Evolutionary conservation across 495 filamentous ascomycete species (phyloP).

Genomic region (Apiosordaria backusii): DNA sequence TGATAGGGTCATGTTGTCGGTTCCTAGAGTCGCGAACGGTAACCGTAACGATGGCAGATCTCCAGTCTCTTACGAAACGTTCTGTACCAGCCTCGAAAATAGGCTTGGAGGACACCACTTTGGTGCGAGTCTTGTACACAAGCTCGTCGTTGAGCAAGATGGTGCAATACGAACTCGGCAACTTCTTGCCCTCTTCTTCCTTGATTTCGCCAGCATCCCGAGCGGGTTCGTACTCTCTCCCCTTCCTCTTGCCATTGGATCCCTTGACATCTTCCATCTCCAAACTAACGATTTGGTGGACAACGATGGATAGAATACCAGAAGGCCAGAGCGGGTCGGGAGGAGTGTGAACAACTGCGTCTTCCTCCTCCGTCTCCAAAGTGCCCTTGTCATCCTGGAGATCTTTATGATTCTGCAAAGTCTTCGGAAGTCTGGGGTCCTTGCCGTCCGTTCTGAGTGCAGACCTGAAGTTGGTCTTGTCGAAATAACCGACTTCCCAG

Average conservation of each 20-base stretch:
- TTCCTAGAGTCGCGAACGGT: constrained; percentile 84
- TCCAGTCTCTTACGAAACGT: constrained; percentile 92
- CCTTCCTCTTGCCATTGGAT: constrained; percentile 64
- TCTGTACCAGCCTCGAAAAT: constrained; percentile 97
- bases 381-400: constrained; percentile 86
- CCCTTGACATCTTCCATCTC: constrained; percentile 80
- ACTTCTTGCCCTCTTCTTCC: constrained; percentile 70
- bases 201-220: constrained; percentile 79
- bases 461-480: constrained; percentile 77
- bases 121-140: constrained; percentile 86
- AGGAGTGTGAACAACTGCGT: constrained; percentile 82
- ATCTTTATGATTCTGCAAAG: constrained; percentile 66
- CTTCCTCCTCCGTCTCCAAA: constrained; percentile 70
- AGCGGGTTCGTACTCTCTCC: constrained; percentile 85
- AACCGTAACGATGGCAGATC: constrained; percentile 77
- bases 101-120: constrained; percentile 87
- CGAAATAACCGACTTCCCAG: constrained; percentile 95
- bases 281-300: constrained; percentile 94
- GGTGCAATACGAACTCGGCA: constrained; percentile 90
- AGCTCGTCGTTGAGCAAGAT: constrained; percentile 86
- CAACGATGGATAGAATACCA: constrained; percentile 75
- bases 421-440: constrained; percentile 67
- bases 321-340: constrained; percentile 93
- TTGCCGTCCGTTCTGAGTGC: constrained; percentile 84
- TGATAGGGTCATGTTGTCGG: constrained; percentile 88